Evolutionary conservation across 768 basidiomycete species (phyloP).

Genomic region (Leccinellum albellum): DNA sequence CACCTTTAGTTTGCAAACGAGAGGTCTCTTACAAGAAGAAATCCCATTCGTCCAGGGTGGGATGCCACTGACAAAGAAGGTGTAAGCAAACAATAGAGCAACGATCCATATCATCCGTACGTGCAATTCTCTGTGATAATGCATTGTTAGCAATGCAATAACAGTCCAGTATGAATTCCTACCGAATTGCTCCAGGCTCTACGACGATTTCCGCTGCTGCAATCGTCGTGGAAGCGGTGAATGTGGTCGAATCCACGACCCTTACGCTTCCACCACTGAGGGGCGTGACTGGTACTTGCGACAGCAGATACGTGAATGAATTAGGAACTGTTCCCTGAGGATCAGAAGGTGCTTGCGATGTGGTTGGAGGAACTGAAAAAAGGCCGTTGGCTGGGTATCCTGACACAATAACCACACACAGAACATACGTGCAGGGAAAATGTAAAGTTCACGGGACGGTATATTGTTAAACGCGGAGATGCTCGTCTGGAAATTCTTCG

Average conservation of each 20-base stretch:
- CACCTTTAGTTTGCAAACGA: neutral
- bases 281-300: slow-evolving; percentile 40
- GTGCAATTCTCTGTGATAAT: slow-evolving; percentile 47
- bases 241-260: slow-evolving; percentile 52
- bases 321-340: slow-evolving; percentile 39
- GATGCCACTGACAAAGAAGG: slow-evolving; percentile 57
- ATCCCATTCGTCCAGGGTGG: slow-evolving; percentile 63
- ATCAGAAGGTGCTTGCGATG: slow-evolving; percentile 29
- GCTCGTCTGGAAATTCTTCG: slow-evolving; percentile 54
- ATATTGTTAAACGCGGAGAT: slow-evolving; percentile 50
- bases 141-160: neutral
- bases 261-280: slow-evolving; percentile 54
- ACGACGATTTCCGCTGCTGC: slow-evolving; percentile 53
- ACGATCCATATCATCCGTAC: slow-evolving; percentile 21
- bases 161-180: neutral
- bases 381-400: neutral
- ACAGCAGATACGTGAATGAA: slow-evolving; percentile 50
- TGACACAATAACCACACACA: neutral
- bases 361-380: slow-evolving; percentile 34
- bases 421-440: slow-evolving; percentile 37
- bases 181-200: slow-evolving; percentile 55
- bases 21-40: slow-evolving; percentile 46
- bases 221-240: slow-evolving; percentile 46
- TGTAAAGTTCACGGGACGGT: slow-evolving; percentile 50
- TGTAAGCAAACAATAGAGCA: neutral